Evolutionary conservation across 1,284 basidiomycete species (phyloP).

Genomic region (Ustilago nuda): DNA sequence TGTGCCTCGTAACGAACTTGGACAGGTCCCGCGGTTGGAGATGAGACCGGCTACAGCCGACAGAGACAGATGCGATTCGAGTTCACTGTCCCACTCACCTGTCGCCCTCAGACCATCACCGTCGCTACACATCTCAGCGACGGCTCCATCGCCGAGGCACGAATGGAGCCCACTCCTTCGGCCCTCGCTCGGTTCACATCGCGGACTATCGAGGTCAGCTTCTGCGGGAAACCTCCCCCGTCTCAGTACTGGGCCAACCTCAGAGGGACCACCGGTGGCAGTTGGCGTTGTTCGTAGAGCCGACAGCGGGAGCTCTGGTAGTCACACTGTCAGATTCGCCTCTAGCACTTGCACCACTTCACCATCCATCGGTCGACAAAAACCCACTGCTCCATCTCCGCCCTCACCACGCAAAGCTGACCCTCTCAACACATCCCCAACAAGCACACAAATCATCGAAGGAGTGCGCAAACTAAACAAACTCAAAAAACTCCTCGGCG

Average conservation of each 20-base stretch:
- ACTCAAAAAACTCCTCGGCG: slow-evolving; percentile 34
- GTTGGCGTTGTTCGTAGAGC: not conserved
- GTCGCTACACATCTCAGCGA: slow-evolving; percentile 1
- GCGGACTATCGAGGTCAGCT: slow-evolving; percentile 16
- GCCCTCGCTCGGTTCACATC: not conserved
- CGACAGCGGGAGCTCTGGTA: not conserved
- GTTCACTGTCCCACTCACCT: not conserved
- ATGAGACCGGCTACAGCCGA: not conserved
- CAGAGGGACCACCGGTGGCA: not conserved
- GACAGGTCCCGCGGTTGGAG: not conserved
- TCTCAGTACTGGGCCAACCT: not conserved
- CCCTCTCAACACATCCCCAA: slow-evolving; percentile 12
- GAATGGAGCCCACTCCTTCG: not conserved
- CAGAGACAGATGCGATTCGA: not conserved
- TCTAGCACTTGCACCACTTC: not conserved
- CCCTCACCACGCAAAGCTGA: not conserved
- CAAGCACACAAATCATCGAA: slow-evolving; percentile 37
- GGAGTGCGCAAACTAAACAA: slow-evolving; percentile 34
- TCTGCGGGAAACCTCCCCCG: slow-evolving; percentile 20
- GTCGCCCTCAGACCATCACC: not conserved
- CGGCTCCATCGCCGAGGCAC: not conserved
- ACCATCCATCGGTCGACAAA: not conserved
- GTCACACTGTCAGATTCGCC: slow-evolving; percentile 1
- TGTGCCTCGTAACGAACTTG: not conserved
- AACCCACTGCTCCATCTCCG: not conserved